Evolutionary conservation across 176 grass and related monocot genomes (phyloP).

Genomic region (Zizania latifolia): DNA sequence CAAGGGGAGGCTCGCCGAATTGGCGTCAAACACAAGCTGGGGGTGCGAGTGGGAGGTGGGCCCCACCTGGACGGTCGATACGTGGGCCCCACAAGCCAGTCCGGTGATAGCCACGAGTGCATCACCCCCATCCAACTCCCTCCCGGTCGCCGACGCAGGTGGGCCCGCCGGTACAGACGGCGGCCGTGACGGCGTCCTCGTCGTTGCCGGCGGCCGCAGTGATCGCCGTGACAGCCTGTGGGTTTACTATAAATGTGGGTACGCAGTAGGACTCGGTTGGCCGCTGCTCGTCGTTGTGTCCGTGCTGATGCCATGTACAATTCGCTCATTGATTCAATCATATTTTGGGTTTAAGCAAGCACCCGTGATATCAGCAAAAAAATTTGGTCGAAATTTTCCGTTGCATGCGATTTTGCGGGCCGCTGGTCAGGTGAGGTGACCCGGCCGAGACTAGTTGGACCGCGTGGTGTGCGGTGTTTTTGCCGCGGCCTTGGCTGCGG

Average conservation of each 20-base stretch:
- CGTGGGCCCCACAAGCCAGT: conserved; percentile 1
- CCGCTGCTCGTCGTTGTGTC: conserved; percentile 25
- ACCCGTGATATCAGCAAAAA: neutral
- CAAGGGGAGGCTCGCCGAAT: conserved; percentile 49
- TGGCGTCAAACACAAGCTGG: conserved; percentile 38
- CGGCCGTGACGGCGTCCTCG: no score
- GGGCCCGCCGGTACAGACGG: neutral
- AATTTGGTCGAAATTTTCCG: neutral
- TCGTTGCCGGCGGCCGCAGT: no score
- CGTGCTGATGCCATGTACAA: conserved; percentile 6
- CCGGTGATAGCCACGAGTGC: conserved; percentile 1
- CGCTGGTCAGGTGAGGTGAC: neutral
- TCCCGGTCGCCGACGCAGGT: neutral
- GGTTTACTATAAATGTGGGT: conserved; percentile 1
- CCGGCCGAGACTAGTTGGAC: neutral
- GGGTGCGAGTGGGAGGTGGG: neutral
- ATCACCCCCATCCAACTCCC: neutral
- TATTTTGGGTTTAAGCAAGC: neutral
- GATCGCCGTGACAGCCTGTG: neutral
- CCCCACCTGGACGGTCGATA: conserved; percentile 25
- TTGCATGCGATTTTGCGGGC: neutral
- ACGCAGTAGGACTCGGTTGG: neutral
- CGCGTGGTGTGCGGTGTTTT: neutral
- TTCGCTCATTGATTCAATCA: conserved; percentile 17
- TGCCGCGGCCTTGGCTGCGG: neutral